These are phyloP conservation scores for Chimonanthus salicifolius DNA, from an alignment of 164 flowering plant genomes.

Conservation along the genomic window DNA sequence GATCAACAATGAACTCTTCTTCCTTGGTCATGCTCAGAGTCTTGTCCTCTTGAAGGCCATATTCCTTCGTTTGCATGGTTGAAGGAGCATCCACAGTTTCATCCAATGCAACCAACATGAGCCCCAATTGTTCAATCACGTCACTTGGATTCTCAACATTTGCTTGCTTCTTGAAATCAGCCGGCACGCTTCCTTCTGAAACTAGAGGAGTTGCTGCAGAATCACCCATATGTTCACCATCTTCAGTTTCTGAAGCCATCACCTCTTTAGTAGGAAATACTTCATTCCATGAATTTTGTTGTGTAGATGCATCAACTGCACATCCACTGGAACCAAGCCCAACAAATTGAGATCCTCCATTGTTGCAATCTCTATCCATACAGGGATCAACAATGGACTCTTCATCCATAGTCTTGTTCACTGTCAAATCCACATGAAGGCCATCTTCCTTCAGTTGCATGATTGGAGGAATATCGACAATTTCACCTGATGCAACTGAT, in stretches of 20 bases:
- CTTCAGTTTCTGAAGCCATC: no score
- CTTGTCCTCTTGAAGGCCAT: slow-evolving; percentile 3
- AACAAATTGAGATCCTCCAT: neutral
- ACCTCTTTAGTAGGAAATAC: no score
- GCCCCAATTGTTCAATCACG: neutral
- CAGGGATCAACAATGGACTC: slow-evolving; percentile 4
- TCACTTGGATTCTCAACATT: no score
- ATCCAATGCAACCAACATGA: slow-evolving; percentile 8
- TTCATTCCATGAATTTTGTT: no score
- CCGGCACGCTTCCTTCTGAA: neutral
- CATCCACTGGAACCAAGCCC: neutral
- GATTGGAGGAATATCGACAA: slow-evolving; percentile 2
- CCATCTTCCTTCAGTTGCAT: slow-evolving; percentile 12
- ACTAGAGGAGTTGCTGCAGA: no score
- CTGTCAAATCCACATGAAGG: slow-evolving; percentile 1
- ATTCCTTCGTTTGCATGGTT: slow-evolving; percentile 16
- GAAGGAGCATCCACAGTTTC: slow-evolving; percentile 6
- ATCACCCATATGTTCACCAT: no score
- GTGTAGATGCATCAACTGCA: no score
- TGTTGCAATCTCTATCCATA: neutral
- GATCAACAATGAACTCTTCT: slow-evolving; percentile 12
- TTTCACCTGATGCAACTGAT: neutral
- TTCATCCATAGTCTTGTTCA: slow-evolving; percentile 13
- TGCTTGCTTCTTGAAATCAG: no score
- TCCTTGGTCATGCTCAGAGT: neutral